These are phyloP conservation scores for Cenchrus americanus DNA, from an alignment of 176 grass and related monocot genomes.

Conservation along the genomic window DNA sequence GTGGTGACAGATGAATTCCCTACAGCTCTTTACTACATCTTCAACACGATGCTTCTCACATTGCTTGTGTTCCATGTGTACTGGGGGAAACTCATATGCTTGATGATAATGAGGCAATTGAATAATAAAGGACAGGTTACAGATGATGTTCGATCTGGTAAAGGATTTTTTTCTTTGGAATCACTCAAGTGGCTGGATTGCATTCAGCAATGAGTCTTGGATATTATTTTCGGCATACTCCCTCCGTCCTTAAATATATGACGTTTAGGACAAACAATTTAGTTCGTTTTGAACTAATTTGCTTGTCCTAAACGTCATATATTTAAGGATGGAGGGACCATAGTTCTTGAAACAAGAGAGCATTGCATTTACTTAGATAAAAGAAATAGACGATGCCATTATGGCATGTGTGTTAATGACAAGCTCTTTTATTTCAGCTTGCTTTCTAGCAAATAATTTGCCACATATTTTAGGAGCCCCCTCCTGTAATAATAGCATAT, in stretches of 20 bases:
- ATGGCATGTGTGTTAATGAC: constrained; percentile 26
- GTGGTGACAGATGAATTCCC: constrained; percentile 63
- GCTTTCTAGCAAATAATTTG: constrained; percentile 15
- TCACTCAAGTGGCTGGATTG: constrained; percentile 25
- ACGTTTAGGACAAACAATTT: too few relatives aligned
- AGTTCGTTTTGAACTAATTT: too few relatives aligned
- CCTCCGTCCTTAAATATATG: too few relatives aligned
- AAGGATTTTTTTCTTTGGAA: constrained; percentile 29
- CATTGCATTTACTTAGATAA: constrained; percentile 7
- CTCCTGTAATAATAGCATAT: not conserved
- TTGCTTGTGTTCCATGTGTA: constrained; percentile 95
- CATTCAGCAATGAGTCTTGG: not conserved
- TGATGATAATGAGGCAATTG: constrained; percentile 93
- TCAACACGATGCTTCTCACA: constrained; percentile 98
- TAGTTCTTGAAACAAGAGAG: constrained; percentile 32
- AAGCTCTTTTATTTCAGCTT: constrained; percentile 27
- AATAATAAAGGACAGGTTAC: constrained; percentile 93
- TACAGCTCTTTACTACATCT: constrained; percentile 78
- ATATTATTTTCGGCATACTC: not conserved
- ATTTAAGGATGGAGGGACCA: too few relatives aligned
- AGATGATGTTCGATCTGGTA: constrained; percentile 93
- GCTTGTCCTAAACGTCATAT: too few relatives aligned
- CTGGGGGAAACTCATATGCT: constrained; percentile 97
- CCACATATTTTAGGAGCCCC: not conserved
- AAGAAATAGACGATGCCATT: not conserved